phyloP scores from a whole-genome alignment of 345 rosid species.

The Hibiscus tridactylites region DNA sequence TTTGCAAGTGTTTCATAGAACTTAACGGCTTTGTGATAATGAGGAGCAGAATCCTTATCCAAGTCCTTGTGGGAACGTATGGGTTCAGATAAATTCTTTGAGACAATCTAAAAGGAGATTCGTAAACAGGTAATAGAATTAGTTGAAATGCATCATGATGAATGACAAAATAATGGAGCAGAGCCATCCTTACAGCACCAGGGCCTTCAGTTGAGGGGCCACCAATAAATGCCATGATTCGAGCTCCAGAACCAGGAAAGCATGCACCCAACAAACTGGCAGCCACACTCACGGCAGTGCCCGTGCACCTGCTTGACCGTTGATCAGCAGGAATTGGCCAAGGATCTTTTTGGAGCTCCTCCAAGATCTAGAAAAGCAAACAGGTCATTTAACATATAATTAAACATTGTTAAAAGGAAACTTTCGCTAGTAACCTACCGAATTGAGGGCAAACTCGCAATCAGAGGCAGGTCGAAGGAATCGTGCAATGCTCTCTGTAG shows the following conservation, averaged over 20 bases:
- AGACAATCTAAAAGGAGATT: slow-evolving; percentile 54
- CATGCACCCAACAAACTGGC: slow-evolving; percentile 84
- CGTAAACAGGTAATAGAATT: not conserved
- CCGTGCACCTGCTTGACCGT: slow-evolving; percentile 76
- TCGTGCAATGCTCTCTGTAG: slow-evolving; percentile 78
- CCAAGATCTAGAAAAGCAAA: slow-evolving; percentile 41
- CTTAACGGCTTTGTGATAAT: slow-evolving; percentile 70
- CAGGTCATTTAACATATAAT: not conserved
- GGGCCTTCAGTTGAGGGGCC: slow-evolving; percentile 89
- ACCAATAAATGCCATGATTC: slow-evolving; percentile 91
- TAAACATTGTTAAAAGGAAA: not conserved
- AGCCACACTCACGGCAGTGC: slow-evolving; percentile 86
- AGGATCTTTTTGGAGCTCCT: slow-evolving; percentile 83
- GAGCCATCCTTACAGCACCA: slow-evolving; percentile 57
- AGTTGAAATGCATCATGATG: not conserved
- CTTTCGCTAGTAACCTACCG: slow-evolving; percentile 10
- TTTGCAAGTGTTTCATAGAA: slow-evolving; percentile 72
- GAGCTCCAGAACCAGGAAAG: slow-evolving; percentile 92
- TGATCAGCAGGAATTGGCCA: slow-evolving; percentile 69
- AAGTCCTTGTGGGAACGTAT: slow-evolving; percentile 96
- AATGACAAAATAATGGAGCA: not conserved
- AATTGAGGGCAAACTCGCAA: slow-evolving; percentile 74
- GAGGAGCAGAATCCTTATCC: slow-evolving; percentile 76
- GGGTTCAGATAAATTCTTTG: slow-evolving; percentile 75
- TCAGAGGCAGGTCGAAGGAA: slow-evolving; percentile 83